These are phyloP conservation scores for Stenogyne calaminthoides DNA, from an alignment of 305 asterid species.

Conservation along the genomic window DNA sequence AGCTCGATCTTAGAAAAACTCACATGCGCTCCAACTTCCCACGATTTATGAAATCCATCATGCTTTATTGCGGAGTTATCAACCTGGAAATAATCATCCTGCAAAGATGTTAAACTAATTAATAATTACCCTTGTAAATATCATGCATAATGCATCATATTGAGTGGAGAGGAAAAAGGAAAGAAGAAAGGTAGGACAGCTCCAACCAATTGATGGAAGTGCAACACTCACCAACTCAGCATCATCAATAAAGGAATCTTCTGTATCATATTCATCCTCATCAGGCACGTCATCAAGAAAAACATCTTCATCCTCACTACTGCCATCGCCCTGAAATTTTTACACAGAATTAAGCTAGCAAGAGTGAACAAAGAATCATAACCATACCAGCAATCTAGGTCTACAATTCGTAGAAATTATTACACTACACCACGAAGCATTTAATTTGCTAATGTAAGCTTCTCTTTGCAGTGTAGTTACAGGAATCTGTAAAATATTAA, in stretches of 20 bases:
- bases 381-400: not conserved
- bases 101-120: slow-evolving; percentile 38
- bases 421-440: slow-evolving; percentile 14
- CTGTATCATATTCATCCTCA: slow-evolving; percentile 97
- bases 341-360: slow-evolving; percentile 17
- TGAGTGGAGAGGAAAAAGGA: not conserved
- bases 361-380: slow-evolving; percentile 11
- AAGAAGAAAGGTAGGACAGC: not conserved
- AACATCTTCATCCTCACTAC: slow-evolving; percentile 92
- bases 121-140: slow-evolving; percentile 27
- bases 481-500: not conserved
- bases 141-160: not conserved
- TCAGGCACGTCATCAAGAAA: slow-evolving; percentile 81
- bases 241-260: slow-evolving; percentile 96
- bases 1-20: slow-evolving; percentile 42
- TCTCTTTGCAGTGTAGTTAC: not conserved
- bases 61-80: slow-evolving; percentile 91
- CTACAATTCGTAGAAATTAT: too few species aligned
- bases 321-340: slow-evolving; percentile 67
- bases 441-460: slow-evolving; percentile 5
- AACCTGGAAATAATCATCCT: slow-evolving; percentile 98
- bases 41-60: slow-evolving; percentile 94
- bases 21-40: slow-evolving; percentile 94
- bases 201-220: slow-evolving; percentile 25
- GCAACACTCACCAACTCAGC: slow-evolving; percentile 74